These are phyloP conservation scores for Boletellus sp. DNA, from an alignment of 768 basidiomycete genomes.

Conservation along the genomic window DNA sequence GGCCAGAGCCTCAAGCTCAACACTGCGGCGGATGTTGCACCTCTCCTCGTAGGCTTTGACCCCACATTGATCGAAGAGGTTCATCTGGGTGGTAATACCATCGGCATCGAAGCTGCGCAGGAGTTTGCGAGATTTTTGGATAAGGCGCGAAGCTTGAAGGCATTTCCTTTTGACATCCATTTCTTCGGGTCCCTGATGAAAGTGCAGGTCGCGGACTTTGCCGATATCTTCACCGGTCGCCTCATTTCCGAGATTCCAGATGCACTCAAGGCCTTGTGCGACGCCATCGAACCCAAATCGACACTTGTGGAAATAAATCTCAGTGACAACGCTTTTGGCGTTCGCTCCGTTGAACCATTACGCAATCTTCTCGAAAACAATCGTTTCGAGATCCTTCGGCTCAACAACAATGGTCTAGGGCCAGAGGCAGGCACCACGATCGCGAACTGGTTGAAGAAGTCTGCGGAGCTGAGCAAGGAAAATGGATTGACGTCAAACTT, in stretches of 20 bases:
- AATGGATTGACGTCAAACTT: slow-evolving; percentile 72
- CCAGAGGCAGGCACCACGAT: slow-evolving; percentile 83
- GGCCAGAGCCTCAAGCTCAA: slow-evolving; percentile 65
- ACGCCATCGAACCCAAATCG: slow-evolving; percentile 76
- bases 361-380: slow-evolving; percentile 85
- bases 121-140: slow-evolving; percentile 78
- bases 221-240: slow-evolving; percentile 97
- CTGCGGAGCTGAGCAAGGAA: slow-evolving; percentile 63
- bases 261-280: slow-evolving; percentile 84
- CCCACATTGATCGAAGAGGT: slow-evolving; percentile 76
- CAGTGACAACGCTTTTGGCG: slow-evolving; percentile 95
- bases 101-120: slow-evolving; percentile 86
- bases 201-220: slow-evolving; percentile 86
- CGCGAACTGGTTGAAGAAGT: slow-evolving; percentile 76
- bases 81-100: slow-evolving; percentile 89
- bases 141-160: slow-evolving; percentile 67
- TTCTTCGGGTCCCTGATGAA: slow-evolving; percentile 3
- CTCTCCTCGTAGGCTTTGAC: slow-evolving; percentile 63
- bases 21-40: slow-evolving; percentile 68
- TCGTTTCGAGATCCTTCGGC: slow-evolving; percentile 72
- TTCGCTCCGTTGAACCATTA: slow-evolving; percentile 90
- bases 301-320: slow-evolving; percentile 86
- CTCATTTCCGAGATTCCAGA: slow-evolving; percentile 92
- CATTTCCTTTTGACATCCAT: slow-evolving; percentile 23
- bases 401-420: slow-evolving; percentile 97